Percentiles rank a stretch among this genome's conserved stretches.
These are phyloP conservation scores for Ephemerocybe angulata DNA, from an alignment of 768 basidiomycete genomes.

Conservation along the genomic window DNA sequence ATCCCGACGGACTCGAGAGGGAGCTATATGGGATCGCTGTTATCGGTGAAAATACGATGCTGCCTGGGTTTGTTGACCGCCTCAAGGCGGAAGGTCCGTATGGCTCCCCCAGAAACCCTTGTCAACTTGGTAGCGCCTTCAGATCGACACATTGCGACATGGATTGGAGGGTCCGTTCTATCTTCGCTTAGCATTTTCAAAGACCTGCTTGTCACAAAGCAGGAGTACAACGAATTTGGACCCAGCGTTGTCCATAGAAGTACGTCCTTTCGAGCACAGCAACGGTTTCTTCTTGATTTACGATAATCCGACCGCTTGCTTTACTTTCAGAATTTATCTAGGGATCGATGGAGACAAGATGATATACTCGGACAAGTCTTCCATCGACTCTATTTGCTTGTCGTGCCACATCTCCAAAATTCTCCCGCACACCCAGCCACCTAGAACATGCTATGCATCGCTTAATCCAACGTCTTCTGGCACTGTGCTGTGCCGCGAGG, in stretches of 20 bases:
- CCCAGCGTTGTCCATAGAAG: neutral
- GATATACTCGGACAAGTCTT: too few species aligned
- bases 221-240: slow-evolving; percentile 6
- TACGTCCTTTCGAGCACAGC: too few species aligned
- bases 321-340: too few species aligned
- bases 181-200: slow-evolving; percentile 3
- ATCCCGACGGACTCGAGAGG: slow-evolving; percentile 52
- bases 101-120: slow-evolving; percentile 15
- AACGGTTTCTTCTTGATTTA: too few species aligned
- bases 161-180: slow-evolving; percentile 7
- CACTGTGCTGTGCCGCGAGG: too few species aligned
- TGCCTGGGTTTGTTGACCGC: slow-evolving; percentile 53
- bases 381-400: too few species aligned
- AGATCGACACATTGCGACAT: neutral
- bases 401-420: too few species aligned
- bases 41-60: slow-evolving; percentile 55
- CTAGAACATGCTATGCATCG: too few species aligned
- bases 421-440: too few species aligned
- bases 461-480: too few species aligned
- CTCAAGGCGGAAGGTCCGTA: slow-evolving; percentile 31
- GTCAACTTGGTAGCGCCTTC: slow-evolving; percentile 25
- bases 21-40: slow-evolving; percentile 53
- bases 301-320: too few species aligned
- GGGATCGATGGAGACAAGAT: too few species aligned
- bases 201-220: neutral